Base-by-base conservation (phyloP, 2,329 filamentous ascomycete genomes). In the Neopestalotiopsis clavispora region DNA sequence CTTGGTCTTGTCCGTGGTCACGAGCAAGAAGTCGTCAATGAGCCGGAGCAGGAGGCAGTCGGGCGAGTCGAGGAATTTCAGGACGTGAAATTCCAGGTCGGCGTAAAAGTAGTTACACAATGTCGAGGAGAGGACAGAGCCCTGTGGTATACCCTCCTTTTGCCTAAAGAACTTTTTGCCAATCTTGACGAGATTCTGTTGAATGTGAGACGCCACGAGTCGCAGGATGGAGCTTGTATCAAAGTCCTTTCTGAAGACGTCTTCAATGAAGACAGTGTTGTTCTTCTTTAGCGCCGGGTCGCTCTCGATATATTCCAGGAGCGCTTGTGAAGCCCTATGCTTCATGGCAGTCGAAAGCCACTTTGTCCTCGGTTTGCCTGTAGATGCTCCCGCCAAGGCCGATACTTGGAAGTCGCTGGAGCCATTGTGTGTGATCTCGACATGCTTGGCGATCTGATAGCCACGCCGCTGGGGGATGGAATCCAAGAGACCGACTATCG, bases 61-160 rank as follows among this genome's bases (percentile, higher is more conserved):
- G 4, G 81, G 77, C 0, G 81, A 75, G 17, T 84, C 74, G 2
- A 96, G 80, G 76, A 98, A 98, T 0, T 76, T 77, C 2, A 98
- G 83, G 14, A 91, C 83, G 32, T 90, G 85, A 6, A 81, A 81
- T 79, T 99, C 96, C 1, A 98, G 87, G 71, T 96, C 90, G 5
- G 93, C 95, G 77, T 99, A 99, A 79, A 98, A 98, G 80, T 97
- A 95, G 80, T 94, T 98, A 84, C 96, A 98, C 4, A 99, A 85
- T 56, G 94, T 85, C 58, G 92, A 93, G 0, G 95, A 98, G 4
- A 99, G 78, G 1, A 98, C 87, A 0, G 95, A 98, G 7, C 96
- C 96, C 79, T 99, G 96, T 0, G 96, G 95, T 52, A 99, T 98
- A 14, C 96, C 96, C 28, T 87, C 84, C 78, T 91, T 95, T 78